Percentiles rank a stretch among this genome's conserved stretches.
Conservation (phyloP, 345 rosid genomes). For the Gynandropsis gynandra region DNA sequence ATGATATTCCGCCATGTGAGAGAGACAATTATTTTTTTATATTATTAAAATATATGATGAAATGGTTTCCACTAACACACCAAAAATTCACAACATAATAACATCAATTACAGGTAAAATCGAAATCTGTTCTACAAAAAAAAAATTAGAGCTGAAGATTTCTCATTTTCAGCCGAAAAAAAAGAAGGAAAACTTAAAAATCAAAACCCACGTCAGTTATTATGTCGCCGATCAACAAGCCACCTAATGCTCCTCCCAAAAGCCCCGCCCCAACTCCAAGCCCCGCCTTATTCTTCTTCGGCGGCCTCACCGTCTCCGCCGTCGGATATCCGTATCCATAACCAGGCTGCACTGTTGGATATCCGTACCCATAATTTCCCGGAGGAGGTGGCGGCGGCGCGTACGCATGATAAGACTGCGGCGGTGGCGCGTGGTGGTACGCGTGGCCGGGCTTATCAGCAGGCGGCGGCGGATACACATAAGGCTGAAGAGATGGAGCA, state of each 20-base stretch:
- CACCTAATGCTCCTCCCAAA: conserved; percentile 68
- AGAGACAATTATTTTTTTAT: too few relatives aligned
- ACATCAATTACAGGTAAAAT: not conserved
- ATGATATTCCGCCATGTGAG: too few relatives aligned
- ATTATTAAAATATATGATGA: too few relatives aligned
- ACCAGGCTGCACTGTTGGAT: conserved; percentile 29
- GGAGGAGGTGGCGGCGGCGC: conserved; percentile 1
- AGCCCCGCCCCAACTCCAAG: conserved; percentile 65
- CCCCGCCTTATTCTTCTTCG: conserved; percentile 42
- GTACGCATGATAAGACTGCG: conserved; percentile 22
- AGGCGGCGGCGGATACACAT: conserved; percentile 19
- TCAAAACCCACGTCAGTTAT: conserved; percentile 53
- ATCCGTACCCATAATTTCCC: conserved; percentile 15
- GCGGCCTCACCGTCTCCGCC: conserved; percentile 32
- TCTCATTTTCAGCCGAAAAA: too few relatives aligned
- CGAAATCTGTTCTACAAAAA: too few relatives aligned
- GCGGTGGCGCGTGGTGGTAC: conserved; percentile 19
- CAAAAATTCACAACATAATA: not conserved
- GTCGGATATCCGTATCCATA: conserved; percentile 34
- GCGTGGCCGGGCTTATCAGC: conserved; percentile 12
- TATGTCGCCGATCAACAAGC: conserved; percentile 61
- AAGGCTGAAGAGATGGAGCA: conserved; percentile 4
- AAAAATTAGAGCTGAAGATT: too few relatives aligned
- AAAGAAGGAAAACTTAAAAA: conserved; percentile 19
- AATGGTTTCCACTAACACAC: not conserved